phyloP scores from a whole-genome alignment of 1,284 basidiomycete species.

The Serendipita sp. region DNA sequence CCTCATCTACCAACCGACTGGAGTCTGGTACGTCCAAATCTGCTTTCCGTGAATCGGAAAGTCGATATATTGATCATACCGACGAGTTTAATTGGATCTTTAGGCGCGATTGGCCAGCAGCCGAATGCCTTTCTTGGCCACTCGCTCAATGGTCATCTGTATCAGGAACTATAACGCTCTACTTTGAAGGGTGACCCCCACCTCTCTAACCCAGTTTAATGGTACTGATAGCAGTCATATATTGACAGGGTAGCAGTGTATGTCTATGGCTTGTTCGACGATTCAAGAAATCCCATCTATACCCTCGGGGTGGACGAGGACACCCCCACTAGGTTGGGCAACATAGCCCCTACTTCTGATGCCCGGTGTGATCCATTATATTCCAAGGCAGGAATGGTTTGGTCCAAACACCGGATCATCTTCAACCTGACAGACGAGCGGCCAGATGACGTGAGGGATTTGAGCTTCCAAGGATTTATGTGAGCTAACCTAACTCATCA shows the following conservation, averaged over 20 bases:
- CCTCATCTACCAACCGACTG: no score
- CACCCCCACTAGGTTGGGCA: background rate
- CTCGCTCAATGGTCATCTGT: background rate
- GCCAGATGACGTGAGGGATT: background rate
- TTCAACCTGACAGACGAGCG: background rate
- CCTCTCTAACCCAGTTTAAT: background rate
- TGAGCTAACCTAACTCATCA: background rate
- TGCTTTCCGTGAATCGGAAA: no score
- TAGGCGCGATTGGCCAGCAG: background rate
- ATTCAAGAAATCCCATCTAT: background rate
- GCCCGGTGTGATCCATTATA: background rate
- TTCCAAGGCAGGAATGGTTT: background rate
- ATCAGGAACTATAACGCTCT: background rate
- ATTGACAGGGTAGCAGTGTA: background rate
- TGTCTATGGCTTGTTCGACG: background rate
- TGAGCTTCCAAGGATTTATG: background rate
- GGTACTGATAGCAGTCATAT: no score
- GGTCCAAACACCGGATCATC: background rate
- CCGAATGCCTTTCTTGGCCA: background rate
- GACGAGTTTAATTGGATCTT: background rate
- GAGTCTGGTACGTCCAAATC: no score
- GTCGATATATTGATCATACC: no score
- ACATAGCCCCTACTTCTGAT: no score
- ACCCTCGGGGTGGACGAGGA: background rate
- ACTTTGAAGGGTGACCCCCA: background rate